Percentiles rank a stretch among this genome's conserved stretches.
These are phyloP conservation scores for Yamadazyma nakazawae DNA, from an alignment of 805 yeast genomes.

Conservation along the genomic window DNA sequence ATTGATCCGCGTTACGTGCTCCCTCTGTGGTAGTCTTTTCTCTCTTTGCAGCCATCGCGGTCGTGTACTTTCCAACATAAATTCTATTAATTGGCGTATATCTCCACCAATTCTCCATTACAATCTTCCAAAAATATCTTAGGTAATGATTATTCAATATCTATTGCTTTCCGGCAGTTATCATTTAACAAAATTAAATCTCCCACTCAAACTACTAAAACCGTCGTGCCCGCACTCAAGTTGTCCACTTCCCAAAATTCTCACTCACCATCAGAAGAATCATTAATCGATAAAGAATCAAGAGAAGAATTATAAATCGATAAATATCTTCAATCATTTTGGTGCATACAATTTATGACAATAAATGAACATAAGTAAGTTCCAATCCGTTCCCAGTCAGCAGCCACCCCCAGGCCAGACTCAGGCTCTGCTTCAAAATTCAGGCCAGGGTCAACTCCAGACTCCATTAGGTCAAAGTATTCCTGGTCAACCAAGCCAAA, in stretches of 20 bases:
- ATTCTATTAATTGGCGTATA: too few species aligned
- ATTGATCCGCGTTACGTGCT: neutral
- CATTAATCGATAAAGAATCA: neutral
- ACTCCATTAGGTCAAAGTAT: conserved; percentile 27
- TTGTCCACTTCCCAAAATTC: neutral
- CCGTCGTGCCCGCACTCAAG: neutral
- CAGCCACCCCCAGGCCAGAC: conserved; percentile 18
- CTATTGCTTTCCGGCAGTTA: too few species aligned
- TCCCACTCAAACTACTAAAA: too few species aligned
- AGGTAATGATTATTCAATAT: too few species aligned
- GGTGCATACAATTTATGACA: neutral
- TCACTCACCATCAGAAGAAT: neutral
- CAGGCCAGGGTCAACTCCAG: conserved; percentile 24
- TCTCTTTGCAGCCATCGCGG: neutral
- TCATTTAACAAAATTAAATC: too few species aligned
- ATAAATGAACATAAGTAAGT: conserved; percentile 35
- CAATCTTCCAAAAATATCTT: too few species aligned
- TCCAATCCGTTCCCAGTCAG: conserved; percentile 28
- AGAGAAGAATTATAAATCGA: neutral
- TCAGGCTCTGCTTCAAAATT: conserved; percentile 20
- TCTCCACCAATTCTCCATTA: too few species aligned
- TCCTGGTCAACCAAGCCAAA: conserved; percentile 30
- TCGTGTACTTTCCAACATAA: too few species aligned
- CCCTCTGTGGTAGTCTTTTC: neutral
- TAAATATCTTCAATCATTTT: neutral